phyloP scores from a whole-genome alignment of 1,139 yeast species.

The Debaryomycetaceae sp. region DNA sequence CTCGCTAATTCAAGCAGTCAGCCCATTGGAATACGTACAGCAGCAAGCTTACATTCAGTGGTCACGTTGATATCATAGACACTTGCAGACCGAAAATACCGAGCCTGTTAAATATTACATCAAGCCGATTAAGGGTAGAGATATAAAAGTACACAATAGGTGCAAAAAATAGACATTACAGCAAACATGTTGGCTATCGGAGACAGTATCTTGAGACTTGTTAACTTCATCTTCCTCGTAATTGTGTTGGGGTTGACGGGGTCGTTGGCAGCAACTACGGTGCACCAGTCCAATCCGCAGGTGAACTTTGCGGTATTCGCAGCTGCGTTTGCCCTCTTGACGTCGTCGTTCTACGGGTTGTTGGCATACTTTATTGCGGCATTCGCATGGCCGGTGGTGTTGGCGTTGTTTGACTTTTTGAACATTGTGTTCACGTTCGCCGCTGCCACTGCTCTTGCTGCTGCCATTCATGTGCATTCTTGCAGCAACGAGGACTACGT shows the following conservation, averaged over 20 bases:
- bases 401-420: slow-evolving; percentile 75
- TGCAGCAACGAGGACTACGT: slow-evolving; percentile 69
- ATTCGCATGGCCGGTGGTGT: slow-evolving; percentile 82
- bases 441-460: slow-evolving; percentile 92
- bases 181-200: slow-evolving; percentile 57
- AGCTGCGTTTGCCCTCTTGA: slow-evolving; percentile 77
- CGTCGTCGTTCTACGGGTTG: slow-evolving; percentile 77
- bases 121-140: not conserved
- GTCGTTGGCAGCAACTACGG: slow-evolving; percentile 71
- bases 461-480: slow-evolving; percentile 80
- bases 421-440: slow-evolving; percentile 90
- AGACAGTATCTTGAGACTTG: slow-evolving; percentile 68
- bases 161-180: not conserved
- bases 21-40: not conserved
- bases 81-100: not conserved
- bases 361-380: slow-evolving; percentile 74
- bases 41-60: not conserved
- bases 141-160: not conserved
- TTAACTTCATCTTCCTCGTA: slow-evolving; percentile 72
- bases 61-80: not conserved
- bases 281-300: slow-evolving; percentile 60
- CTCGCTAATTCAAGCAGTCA: not conserved
- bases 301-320: slow-evolving; percentile 87
- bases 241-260: slow-evolving; percentile 83
- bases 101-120: not conserved